A percentile compares a stretch with the other conserved stretches of the same genome.
These are phyloP conservation scores for Backusella sp. DNA, from an alignment of 192 early-diverging fungal genomes.

Conservation along the genomic window DNA sequence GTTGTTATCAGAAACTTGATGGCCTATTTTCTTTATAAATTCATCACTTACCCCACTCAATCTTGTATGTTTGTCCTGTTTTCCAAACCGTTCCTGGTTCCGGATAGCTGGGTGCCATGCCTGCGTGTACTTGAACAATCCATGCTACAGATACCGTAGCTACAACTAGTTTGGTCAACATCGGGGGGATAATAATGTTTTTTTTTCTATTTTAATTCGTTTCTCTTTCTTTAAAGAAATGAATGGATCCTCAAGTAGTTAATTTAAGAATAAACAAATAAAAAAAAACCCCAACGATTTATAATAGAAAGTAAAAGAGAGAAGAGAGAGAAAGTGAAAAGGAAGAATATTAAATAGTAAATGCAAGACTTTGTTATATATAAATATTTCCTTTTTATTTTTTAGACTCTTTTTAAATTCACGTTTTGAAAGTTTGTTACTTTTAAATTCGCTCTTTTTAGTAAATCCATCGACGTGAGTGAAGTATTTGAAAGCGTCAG, in stretches of 20 bases:
- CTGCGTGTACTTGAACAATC: slow-evolving; percentile 5
- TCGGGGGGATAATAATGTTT: neutral
- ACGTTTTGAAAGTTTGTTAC: neutral
- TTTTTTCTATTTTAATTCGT: neutral
- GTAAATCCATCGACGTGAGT: neutral
- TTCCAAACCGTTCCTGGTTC: slow-evolving; percentile 35
- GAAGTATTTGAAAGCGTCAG: neutral
- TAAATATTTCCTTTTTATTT: slow-evolving; percentile 9
- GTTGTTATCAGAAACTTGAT: neutral
- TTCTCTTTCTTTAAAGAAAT: neutral
- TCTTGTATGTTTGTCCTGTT: slow-evolving; percentile 19
- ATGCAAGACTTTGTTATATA: neutral
- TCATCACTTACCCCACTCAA: slow-evolving; percentile 29
- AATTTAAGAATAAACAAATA: too few species aligned
- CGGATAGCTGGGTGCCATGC: slow-evolving; percentile 32
- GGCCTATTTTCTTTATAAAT: neutral
- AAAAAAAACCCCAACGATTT: neutral
- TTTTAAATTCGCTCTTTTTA: neutral
- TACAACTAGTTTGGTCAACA: neutral
- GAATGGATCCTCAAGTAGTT: neutral
- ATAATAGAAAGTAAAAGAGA: neutral
- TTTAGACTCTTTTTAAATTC: slow-evolving; percentile 2
- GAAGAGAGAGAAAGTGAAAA: neutral
- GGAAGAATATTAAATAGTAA: neutral
- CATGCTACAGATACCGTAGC: slow-evolving; percentile 6